Evolutionary conservation across 768 basidiomycete genomes (phyloP).

Genomic region (Mycena olivaceomarginata): DNA sequence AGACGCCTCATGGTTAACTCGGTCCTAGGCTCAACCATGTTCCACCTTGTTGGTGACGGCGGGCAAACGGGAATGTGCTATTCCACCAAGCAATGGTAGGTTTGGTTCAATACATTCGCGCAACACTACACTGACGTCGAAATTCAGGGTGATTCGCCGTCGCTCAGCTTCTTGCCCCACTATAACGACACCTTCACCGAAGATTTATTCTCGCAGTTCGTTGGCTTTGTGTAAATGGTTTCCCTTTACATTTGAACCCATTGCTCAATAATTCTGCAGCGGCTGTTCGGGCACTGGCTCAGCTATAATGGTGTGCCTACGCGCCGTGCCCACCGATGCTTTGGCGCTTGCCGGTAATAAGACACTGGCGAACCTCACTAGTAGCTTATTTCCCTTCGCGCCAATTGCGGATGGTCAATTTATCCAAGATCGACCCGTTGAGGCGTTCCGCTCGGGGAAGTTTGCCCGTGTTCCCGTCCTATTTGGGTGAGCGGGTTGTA

Average conservation of each 20-base stretch:
- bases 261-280: conserved; percentile 39
- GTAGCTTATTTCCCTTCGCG: conserved; percentile 62
- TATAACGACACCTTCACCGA: conserved; percentile 58
- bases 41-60: conserved; percentile 61
- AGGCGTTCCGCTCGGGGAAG: conserved; percentile 59
- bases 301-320: conserved; percentile 57
- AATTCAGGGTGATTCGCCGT: conserved; percentile 60
- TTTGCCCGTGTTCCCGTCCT: conserved; percentile 63
- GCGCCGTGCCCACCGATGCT: conserved; percentile 48
- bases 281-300: background rate
- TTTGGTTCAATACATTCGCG: background rate
- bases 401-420: conserved; percentile 60
- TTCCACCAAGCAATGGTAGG: conserved; percentile 61
- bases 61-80: conserved; percentile 55
- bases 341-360: conserved; percentile 59
- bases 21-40: conserved; percentile 55
- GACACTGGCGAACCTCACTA: conserved; percentile 51
- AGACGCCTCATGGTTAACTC: background rate
- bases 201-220: conserved; percentile 59
- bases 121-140: background rate
- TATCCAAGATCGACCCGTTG: conserved; percentile 58
- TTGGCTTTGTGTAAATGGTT: conserved; percentile 56
- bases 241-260: background rate
- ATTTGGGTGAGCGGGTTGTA: conserved; percentile 56
- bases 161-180: conserved; percentile 58